These are phyloP conservation scores for Coniochaeta ligniaria DNA, from an alignment of 2,329 filamentous ascomycete species.

Conservation along the genomic window DNA sequence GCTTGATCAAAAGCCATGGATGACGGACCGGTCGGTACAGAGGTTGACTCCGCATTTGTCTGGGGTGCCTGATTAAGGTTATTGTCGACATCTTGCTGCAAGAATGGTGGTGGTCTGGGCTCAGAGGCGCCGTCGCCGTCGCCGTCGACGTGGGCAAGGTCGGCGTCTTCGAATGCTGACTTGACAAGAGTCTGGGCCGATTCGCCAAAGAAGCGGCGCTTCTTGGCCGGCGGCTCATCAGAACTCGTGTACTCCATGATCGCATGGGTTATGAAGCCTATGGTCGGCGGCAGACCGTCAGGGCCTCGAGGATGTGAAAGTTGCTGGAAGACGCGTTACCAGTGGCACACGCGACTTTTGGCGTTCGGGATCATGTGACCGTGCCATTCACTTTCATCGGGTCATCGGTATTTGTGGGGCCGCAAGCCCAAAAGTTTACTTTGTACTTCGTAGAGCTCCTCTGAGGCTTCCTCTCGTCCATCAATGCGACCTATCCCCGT, in stretches of 20 bases:
- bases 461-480: neutral
- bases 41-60: neutral
- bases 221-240: slow-evolving; percentile 24
- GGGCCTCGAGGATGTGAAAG: too few species aligned
- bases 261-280: neutral
- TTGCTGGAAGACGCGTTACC: slow-evolving; percentile 28
- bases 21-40: neutral
- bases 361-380: slow-evolving; percentile 28
- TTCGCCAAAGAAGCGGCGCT: slow-evolving; percentile 16
- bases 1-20: slow-evolving; percentile 44
- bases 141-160: neutral
- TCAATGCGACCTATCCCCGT: neutral
- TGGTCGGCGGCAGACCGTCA: neutral
- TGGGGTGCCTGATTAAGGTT: neutral
- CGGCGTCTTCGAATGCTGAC: neutral
- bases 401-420: too few species aligned
- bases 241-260: slow-evolving; percentile 31
- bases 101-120: neutral
- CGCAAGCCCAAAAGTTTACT: neutral
- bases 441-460: neutral
- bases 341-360: slow-evolving; percentile 3
- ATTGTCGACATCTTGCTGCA: neutral
- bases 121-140: neutral
- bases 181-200: neutral
- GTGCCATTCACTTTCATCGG: slow-evolving; percentile 9